Evolutionary conservation across 1,139 yeast species (phyloP), one percentile per base, ranked within the genome.

Genomic region (Zygosaccharomyces sapae): DNA sequence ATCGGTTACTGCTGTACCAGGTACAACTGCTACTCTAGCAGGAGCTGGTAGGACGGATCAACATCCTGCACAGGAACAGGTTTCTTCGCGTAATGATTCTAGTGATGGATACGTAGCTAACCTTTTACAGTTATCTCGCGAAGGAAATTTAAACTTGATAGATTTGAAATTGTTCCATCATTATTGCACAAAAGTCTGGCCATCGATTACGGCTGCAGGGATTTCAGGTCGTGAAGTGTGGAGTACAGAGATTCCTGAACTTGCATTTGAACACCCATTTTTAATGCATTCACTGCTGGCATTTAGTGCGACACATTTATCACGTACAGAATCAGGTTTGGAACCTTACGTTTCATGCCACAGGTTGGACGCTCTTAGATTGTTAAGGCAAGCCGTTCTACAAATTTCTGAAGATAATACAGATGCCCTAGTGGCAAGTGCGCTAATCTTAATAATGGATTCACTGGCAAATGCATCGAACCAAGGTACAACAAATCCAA

Each of bases 391-490:
- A 58, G 96, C 94, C 1, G 96, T 90, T 3, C 72, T 86, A 55
- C 81, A 86, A 54, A 88, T 90, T 51, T 83, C 86, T 30, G 75
- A 86, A 1, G 89, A 85, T 42, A 89, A 89, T 59, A 84, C 96
- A 5, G 97, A 90, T 67, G 95, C 97, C 0, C 70, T 90, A 49
- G 96, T 90, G 9, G 96, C 97, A 0, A 81, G 95, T 48, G 95
- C 97, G 0, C 76, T 90, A 55, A 81, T 90, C 39, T 71, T 90
- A 47, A 89, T 89, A 49, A 85, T 90, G 85, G 97, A 90, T 64
- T 86, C 97, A 0, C 71, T 90, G 53, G 97, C 97, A 3, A 90
- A 90, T 67, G 97, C 97, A 0, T 81, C 95, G 2, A 73, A 83
- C 39, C 89, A 95, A 2, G 36, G 69, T 71, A 5, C 70, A 68